Evolutionary conservation across 768 basidiomycete genomes (phyloP).

Genomic region (Psilocybe cyanescens): DNA sequence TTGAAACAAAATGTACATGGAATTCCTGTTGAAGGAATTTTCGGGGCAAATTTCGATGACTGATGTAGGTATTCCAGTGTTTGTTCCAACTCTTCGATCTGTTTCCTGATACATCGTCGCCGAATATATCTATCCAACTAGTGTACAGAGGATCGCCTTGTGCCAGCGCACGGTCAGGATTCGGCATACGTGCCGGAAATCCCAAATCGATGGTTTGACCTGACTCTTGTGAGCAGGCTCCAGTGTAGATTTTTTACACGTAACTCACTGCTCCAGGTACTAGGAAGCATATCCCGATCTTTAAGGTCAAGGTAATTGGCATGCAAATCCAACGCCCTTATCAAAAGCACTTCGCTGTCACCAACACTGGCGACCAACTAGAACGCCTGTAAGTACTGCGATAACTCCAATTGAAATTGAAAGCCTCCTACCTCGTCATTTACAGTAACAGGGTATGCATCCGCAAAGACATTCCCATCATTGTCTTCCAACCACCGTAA

Average conservation of each 20-base stretch:
- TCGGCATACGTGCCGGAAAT: slow-evolving; percentile 29
- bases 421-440: neutral
- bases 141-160: slow-evolving; percentile 33
- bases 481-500: slow-evolving; percentile 27
- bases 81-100: slow-evolving; percentile 48
- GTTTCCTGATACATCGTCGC: slow-evolving; percentile 50
- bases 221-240: neutral
- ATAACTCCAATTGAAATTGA: neutral
- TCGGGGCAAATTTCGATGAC: slow-evolving; percentile 38
- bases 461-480: slow-evolving; percentile 17
- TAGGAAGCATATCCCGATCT: neutral
- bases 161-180: slow-evolving; percentile 32
- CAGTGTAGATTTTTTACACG: neutral
- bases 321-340: too few relatives aligned
- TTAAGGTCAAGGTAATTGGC: too few relatives aligned
- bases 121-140: slow-evolving; percentile 35
- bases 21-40: slow-evolving; percentile 40
- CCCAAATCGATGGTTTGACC: neutral
- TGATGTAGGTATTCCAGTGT: slow-evolving; percentile 45
- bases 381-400: neutral
- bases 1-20: slow-evolving; percentile 5
- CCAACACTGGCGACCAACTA: neutral
- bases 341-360: neutral
- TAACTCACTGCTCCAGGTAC: neutral
- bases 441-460: slow-evolving; percentile 14